Conservation (phyloP, 192 early-diverging fungal genomes). For the Linnemannia hyalina region DNA sequence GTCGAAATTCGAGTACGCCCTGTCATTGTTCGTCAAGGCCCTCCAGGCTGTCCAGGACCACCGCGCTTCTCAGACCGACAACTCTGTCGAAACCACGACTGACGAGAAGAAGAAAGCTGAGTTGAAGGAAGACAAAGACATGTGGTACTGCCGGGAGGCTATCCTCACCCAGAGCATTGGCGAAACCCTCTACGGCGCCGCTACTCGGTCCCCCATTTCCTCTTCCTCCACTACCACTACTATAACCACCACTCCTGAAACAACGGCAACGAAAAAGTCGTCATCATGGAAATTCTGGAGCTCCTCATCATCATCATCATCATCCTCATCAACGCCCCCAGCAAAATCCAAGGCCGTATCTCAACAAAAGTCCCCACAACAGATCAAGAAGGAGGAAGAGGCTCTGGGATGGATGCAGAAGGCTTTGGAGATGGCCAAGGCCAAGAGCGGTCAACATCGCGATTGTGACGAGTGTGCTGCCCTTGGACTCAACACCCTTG, state of each 20-base stretch:
- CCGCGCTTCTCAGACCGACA: not conserved
- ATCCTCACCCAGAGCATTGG: constrained; percentile 67
- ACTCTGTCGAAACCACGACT: too few species aligned
- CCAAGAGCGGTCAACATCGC: constrained; percentile 40
- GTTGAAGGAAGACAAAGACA: not conserved
- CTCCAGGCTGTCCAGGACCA: constrained; percentile 57
- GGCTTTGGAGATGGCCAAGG: constrained; percentile 59
- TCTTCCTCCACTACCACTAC: not conserved
- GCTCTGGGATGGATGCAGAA: constrained; percentile 71
- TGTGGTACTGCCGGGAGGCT: constrained; percentile 62
- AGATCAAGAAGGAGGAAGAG: constrained; percentile 59
- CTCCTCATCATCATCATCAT: constrained; percentile 13
- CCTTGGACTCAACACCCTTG: constrained; percentile 64
- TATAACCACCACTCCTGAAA: not conserved
- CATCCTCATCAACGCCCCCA: not conserved
- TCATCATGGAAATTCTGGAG: constrained; percentile 54
- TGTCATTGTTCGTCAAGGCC: constrained; percentile 61
- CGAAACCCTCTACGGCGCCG: constrained; percentile 61
- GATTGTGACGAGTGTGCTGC: constrained; percentile 71
- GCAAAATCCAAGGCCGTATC: not conserved
- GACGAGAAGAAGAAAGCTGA: not conserved
- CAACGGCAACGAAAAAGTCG: not conserved
- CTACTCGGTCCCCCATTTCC: not conserved
- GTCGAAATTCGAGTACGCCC: constrained; percentile 58
- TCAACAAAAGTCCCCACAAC: constrained; percentile 8